A percentile compares a stretch with the other conserved stretches of the same genome.
phyloP scores from a whole-genome alignment of 1,284 basidiomycete genomes.

The Ganoderma leucocontextum region DNA sequence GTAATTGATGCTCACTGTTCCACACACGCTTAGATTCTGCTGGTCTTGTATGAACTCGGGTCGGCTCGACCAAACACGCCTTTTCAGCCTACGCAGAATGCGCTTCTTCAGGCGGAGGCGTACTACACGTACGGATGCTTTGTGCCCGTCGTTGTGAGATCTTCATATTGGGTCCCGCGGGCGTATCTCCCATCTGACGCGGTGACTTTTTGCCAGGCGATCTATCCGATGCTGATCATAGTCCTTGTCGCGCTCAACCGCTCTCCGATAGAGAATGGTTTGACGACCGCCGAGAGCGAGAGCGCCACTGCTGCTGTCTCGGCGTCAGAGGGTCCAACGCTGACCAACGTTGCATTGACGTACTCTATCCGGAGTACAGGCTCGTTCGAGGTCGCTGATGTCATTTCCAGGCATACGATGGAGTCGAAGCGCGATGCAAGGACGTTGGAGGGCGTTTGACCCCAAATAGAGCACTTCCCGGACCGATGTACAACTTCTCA shows the following conservation, averaged over 20 bases:
- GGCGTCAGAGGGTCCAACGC: background rate
- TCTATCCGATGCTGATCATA: constrained; percentile 9
- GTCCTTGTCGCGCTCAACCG: constrained; percentile 7
- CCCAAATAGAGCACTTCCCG: background rate
- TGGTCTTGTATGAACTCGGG: constrained; percentile 4
- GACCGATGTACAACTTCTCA: background rate
- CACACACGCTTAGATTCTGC: background rate
- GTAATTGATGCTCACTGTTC: background rate
- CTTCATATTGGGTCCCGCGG: background rate
- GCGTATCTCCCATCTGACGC: background rate
- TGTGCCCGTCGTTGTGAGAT: background rate
- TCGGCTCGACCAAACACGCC: background rate
- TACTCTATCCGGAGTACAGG: background rate
- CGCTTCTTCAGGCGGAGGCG: background rate
- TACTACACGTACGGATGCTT: constrained; percentile 11
- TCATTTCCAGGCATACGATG: background rate
- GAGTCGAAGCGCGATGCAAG: background rate
- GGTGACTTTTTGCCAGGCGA: background rate
- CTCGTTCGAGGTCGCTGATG: background rate
- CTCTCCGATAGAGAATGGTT: constrained; percentile 2
- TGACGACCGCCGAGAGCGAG: background rate
- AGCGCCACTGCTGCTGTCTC: background rate
- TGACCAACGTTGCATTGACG: constrained; percentile 1
- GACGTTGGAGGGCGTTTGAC: background rate
- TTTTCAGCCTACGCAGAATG: background rate